Evolutionary conservation across 768 basidiomycete genomes (phyloP).

Genomic region (Rhizopogon sp.): DNA sequence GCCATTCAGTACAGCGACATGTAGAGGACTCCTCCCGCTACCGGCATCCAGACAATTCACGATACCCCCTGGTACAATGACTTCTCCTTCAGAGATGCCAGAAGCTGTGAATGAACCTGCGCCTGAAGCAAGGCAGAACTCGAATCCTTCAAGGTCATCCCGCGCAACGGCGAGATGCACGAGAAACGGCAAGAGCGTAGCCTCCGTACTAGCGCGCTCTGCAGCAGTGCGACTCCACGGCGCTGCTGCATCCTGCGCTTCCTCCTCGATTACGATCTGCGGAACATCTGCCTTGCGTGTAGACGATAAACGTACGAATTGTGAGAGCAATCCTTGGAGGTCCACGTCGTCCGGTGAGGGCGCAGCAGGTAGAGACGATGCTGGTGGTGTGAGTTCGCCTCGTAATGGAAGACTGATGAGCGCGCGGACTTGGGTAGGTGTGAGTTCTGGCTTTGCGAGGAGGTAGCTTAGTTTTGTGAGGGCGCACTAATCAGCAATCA

Average conservation of each 20-base stretch:
- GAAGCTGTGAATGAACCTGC: slow-evolving; percentile 11
- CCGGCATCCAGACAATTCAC: slow-evolving; percentile 69
- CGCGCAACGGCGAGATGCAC: slow-evolving; percentile 74
- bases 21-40: slow-evolving; percentile 72
- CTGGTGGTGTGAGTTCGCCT: slow-evolving; percentile 73
- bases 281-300: slow-evolving; percentile 29
- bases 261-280: slow-evolving; percentile 33
- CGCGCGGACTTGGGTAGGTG: slow-evolving; percentile 59
- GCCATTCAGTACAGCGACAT: slow-evolving; percentile 74
- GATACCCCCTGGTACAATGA: slow-evolving; percentile 55
- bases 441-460: slow-evolving; percentile 79
- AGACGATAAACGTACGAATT: slow-evolving; percentile 59
- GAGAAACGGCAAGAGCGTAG: slow-evolving; percentile 68
- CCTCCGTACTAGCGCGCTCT: slow-evolving; percentile 66
- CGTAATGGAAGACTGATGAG: slow-evolving; percentile 77
- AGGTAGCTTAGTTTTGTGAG: slow-evolving; percentile 88
- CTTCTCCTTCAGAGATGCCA: slow-evolving; percentile 18
- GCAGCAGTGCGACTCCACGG: slow-evolving; percentile 78
- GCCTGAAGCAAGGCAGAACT: slow-evolving; percentile 44
- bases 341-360: slow-evolving; percentile 40
- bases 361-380: slow-evolving; percentile 38
- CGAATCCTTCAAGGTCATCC: slow-evolving; percentile 59
- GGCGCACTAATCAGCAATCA: slow-evolving; percentile 55
- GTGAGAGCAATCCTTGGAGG: slow-evolving; percentile 60
- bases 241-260: slow-evolving; percentile 41